Conservation (phyloP, 768 basidiomycete genomes). For the Russula olivacea region DNA sequence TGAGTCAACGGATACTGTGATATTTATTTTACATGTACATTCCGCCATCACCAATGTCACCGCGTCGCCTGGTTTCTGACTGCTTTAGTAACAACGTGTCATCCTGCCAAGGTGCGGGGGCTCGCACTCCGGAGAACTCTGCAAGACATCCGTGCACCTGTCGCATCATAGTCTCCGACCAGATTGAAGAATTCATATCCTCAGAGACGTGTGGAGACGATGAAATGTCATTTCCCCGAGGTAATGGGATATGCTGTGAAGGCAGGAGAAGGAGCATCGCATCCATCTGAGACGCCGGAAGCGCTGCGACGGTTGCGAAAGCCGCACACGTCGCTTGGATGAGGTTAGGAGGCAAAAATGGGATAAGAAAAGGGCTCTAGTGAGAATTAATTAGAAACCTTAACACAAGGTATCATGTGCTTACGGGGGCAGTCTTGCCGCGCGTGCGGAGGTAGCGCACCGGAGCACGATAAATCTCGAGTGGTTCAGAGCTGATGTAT, state of each 20-base stretch:
- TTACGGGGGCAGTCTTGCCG: slow-evolving; percentile 12
- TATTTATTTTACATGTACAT: slow-evolving; percentile 26
- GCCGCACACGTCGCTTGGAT: slow-evolving; percentile 27
- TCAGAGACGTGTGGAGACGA: neutral
- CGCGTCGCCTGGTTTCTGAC: neutral
- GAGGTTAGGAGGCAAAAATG: slow-evolving; percentile 28
- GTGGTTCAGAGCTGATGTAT: slow-evolving; percentile 23
- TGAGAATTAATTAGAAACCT: slow-evolving; percentile 1
- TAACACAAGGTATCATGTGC: neutral
- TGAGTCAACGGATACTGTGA: neutral
- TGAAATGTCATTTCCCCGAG: slow-evolving; percentile 7
- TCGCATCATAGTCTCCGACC: slow-evolving; percentile 15
- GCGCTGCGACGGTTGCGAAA: slow-evolving; percentile 24
- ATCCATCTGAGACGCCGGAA: slow-evolving; percentile 15
- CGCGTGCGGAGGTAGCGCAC: slow-evolving; percentile 27
- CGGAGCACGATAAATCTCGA: slow-evolving; percentile 22
- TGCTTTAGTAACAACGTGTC: neutral
- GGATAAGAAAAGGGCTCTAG: slow-evolving; percentile 9
- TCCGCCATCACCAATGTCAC: slow-evolving; percentile 25
- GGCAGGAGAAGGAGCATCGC: slow-evolving; percentile 24
- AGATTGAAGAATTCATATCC: neutral
- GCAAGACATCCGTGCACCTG: slow-evolving; percentile 13
- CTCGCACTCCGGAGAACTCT: slow-evolving; percentile 1
- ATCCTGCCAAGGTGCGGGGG: slow-evolving; percentile 10
- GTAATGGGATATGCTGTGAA: slow-evolving; percentile 13